Evolutionary conservation across 2,329 filamentous ascomycete genomes (phyloP), one percentile per base, ranked within the genome.

Genomic region (Alternaria tenuissima): DNA sequence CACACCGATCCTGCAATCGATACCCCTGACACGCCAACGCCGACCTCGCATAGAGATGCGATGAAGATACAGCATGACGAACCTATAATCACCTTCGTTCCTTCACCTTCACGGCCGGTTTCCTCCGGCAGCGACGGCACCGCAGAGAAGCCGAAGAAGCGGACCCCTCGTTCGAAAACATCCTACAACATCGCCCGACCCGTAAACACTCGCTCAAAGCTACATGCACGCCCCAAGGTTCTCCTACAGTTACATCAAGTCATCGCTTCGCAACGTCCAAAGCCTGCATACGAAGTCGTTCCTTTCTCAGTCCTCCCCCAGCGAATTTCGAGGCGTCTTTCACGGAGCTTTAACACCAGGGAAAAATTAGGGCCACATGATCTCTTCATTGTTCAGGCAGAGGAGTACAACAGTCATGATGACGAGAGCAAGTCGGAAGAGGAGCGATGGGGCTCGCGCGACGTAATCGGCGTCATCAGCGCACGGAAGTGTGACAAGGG

Each of bases 221-320:
- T 90, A 14, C 87, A 89, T 68, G 82, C 91, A 30, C 86, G 90
- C 16, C 90, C 91, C 11, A 87, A 87, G 53, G 80, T 93, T 18
- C 80, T 93, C 6, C 83, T 94, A 6, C 91, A 94, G 75, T 80
- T 94, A 16, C 91, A 93, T 71, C 84, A 87, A 58, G 76, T 92
- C n/a, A 82, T 85, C 2, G 78, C 83, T 41, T 84, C 87, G 62
- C 82, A 72, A 52, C 86, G 91, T 24, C 89, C 90, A 0, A 83
- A 84, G 52, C 91, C 91, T 1, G 85, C 87, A 4, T 88, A 92
- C 64, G 91, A 94, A 67, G 86, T 92, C n/a, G 85, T 93, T 42
- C 90, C 91, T 0, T 87, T 89, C 2, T 86, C 86, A n/a, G 81
- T 86, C 14, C 81, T 90, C 41, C 84, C 46, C 79, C 85, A 61